Conservation (phyloP, 768 basidiomycete genomes). For the Rhizopogon vesiculosus region DNA sequence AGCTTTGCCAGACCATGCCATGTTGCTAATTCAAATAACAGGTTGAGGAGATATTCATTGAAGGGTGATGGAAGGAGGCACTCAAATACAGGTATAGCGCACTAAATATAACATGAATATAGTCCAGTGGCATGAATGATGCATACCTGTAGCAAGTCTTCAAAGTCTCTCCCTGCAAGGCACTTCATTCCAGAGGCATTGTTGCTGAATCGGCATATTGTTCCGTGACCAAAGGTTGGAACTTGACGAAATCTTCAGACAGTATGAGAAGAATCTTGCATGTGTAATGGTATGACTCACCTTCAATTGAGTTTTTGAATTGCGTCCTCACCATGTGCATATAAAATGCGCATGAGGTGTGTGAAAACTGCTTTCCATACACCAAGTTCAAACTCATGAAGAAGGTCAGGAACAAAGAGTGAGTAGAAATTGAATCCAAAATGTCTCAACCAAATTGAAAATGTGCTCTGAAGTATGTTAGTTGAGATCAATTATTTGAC, state of each 20-base stretch:
- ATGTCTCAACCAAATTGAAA: slow-evolving; percentile 17
- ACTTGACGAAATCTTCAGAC: slow-evolving; percentile 9
- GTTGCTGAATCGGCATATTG: not conserved
- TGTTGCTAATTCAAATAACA: slow-evolving; percentile 4
- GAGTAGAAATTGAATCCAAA: slow-evolving; percentile 20
- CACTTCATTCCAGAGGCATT: slow-evolving; percentile 13
- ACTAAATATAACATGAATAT: slow-evolving; percentile 12
- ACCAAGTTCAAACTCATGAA: slow-evolving; percentile 36
- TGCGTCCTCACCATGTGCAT: slow-evolving; percentile 3
- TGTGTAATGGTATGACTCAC: not conserved
- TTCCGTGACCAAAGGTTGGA: slow-evolving; percentile 7
- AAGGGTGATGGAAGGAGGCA: slow-evolving; percentile 21
- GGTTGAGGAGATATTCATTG: too few relatives aligned
- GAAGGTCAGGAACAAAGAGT: slow-evolving; percentile 28
- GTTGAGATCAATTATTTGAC: not conserved
- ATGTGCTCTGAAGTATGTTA: slow-evolving; percentile 27
- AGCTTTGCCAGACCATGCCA: slow-evolving; percentile 18
- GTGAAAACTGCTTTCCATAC: slow-evolving; percentile 31
- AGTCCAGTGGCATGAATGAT: too few relatives aligned
- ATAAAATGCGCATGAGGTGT: slow-evolving; percentile 32
- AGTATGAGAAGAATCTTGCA: not conserved
- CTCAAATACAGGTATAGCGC: slow-evolving; percentile 32
- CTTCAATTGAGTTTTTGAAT: not conserved
- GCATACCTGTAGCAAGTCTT: slow-evolving; percentile 8
- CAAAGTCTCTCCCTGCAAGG: slow-evolving; percentile 7